Conservation (phyloP, 208 protist genomes). For the Tritrichomonas foetus region DNA sequence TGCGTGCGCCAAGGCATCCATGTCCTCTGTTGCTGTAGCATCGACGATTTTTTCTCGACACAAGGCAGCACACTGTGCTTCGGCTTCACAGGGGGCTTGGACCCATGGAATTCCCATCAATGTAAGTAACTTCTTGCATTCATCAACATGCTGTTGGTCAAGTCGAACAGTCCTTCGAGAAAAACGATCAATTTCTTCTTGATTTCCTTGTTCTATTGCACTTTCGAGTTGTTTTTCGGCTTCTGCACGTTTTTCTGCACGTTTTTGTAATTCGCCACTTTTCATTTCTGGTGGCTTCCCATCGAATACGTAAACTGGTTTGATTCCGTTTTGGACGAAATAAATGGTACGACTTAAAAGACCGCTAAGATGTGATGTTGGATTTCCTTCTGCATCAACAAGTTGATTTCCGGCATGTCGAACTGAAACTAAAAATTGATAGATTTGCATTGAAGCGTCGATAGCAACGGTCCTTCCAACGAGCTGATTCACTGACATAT, state of each 20-base stretch:
- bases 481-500: slow-evolving; percentile 42
- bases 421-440: slow-evolving; percentile 93
- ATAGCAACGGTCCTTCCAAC: slow-evolving; percentile 90
- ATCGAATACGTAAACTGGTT: slow-evolving; percentile 95
- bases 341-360: slow-evolving; percentile 91
- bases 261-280: slow-evolving; percentile 70
- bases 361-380: slow-evolving; percentile 91
- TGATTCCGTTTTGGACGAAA: slow-evolving; percentile 93
- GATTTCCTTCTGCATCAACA: slow-evolving; percentile 84
- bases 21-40: slow-evolving; percentile 97
- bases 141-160: slow-evolving; percentile 86
- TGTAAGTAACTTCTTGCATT: slow-evolving; percentile 88
- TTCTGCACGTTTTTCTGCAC: slow-evolving; percentile 76
- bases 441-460: slow-evolving; percentile 96
- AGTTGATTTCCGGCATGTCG: slow-evolving; percentile 60
- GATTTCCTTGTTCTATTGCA: slow-evolving; percentile 65
- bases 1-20: slow-evolving; percentile 98
- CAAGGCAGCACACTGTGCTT: slow-evolving; percentile 73
- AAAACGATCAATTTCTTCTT: slow-evolving; percentile 63
- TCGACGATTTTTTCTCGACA: slow-evolving; percentile 76
- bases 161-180: slow-evolving; percentile 48
- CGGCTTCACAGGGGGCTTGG: slow-evolving; percentile 55
- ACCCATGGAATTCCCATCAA: slow-evolving; percentile 97
- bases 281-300: slow-evolving; percentile 95
- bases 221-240: slow-evolving; percentile 77